These are phyloP conservation scores for Suillus lakei DNA, from an alignment of 768 basidiomycete species.

Conservation along the genomic window DNA sequence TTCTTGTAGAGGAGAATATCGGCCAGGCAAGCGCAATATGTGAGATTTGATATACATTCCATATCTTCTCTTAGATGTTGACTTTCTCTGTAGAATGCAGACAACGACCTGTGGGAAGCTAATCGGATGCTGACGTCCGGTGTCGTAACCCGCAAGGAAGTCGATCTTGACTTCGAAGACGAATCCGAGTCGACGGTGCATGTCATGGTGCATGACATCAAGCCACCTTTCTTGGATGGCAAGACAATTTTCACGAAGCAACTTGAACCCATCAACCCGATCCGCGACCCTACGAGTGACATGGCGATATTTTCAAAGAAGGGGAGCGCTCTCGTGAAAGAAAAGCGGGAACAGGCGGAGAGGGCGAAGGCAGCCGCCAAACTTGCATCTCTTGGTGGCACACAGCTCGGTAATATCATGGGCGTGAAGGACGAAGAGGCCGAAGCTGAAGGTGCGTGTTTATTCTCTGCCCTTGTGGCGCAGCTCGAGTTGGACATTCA, in stretches of 20 bases:
- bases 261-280: conserved; percentile 95
- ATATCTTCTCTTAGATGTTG: conserved; percentile 19
- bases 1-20: conserved; percentile 77
- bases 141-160: conserved; percentile 81
- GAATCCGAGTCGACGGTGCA: conserved; percentile 97
- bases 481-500: conserved; percentile 79
- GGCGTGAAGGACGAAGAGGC: conserved; percentile 96
- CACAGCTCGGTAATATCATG: conserved; percentile 95
- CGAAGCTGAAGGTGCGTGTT: conserved; percentile 82
- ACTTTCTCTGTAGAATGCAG: conserved; percentile 72
- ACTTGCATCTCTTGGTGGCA: conserved; percentile 89
- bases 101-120: conserved; percentile 98
- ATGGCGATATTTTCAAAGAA: conserved; percentile 97
- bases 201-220: conserved; percentile 95
- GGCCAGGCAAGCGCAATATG: conserved; percentile 95
- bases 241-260: conserved; percentile 96
- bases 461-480: conserved; percentile 19
- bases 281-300: conserved; percentile 91
- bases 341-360: conserved; percentile 96
- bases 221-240: conserved; percentile 97
- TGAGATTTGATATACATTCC: conserved; percentile 39
- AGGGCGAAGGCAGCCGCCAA: conserved; percentile 96
- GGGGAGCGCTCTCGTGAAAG: conserved; percentile 92
- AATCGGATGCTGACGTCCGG: conserved; percentile 98
- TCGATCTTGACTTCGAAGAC: conserved; percentile 96